Percentiles rank a stretch among this genome's conserved stretches.
phyloP scores from a whole-genome alignment of 441 rosid species.

The Adansonia madagascariensis region DNA sequence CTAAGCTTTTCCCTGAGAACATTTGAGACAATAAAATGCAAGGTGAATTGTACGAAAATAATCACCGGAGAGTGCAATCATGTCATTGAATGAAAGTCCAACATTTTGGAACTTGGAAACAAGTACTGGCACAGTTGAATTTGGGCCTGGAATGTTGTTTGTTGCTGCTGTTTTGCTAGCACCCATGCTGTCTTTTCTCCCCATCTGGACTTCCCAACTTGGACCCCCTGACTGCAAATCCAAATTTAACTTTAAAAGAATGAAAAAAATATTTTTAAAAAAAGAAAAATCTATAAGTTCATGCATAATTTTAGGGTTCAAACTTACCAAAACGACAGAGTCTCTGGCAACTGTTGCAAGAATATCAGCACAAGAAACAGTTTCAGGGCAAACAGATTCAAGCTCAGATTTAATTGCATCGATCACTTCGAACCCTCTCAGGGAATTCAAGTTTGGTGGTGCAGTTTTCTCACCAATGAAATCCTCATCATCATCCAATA shows the following conservation, averaged over 20 bases:
- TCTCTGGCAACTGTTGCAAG: constrained; percentile 79
- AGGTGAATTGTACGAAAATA: neutral
- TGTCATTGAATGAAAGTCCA: constrained; percentile 65
- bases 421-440: constrained; percentile 81
- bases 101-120: constrained; percentile 67
- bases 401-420: constrained; percentile 68
- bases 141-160: constrained; percentile 68
- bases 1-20: neutral
- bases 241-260: neutral
- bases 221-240: constrained; percentile 79
- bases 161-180: constrained; percentile 74
- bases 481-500: constrained; percentile 63
- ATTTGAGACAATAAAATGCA: neutral
- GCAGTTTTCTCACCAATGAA: constrained; percentile 86
- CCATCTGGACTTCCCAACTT: constrained; percentile 77
- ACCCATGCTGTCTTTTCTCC: constrained; percentile 64
- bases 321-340: constrained; percentile 64
- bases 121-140: constrained; percentile 59
- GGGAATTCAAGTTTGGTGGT: constrained; percentile 75
- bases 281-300: neutral
- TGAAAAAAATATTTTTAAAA: neutral
- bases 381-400: constrained; percentile 67
- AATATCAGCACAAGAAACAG: constrained; percentile 84
- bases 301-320: neutral
- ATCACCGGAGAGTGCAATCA: constrained; percentile 79